These are phyloP conservation scores for Phytopythium ostracodes DNA, from an alignment of 352 stramenopile genomes.

Conservation along the genomic window DNA sequence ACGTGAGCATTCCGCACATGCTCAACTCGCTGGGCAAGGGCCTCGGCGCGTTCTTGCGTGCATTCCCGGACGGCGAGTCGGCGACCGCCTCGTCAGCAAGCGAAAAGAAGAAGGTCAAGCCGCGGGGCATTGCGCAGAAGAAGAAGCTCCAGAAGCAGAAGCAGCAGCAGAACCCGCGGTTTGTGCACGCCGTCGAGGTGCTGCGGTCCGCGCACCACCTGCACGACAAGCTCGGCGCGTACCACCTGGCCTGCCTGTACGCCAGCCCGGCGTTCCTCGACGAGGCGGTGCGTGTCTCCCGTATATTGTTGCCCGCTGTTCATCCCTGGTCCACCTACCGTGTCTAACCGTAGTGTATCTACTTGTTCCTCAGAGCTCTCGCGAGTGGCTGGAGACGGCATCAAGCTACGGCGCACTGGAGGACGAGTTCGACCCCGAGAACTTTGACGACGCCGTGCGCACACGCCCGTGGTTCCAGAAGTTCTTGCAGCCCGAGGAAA, in stretches of 20 bases:
- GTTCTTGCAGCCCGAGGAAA: constrained; percentile 38
- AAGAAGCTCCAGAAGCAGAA: constrained; percentile 8
- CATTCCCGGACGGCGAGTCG: constrained; percentile 14
- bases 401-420: constrained; percentile 77
- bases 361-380: constrained; percentile 37
- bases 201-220: constrained; percentile 72
- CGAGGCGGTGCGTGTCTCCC: constrained; percentile 30
- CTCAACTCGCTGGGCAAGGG: constrained; percentile 63
- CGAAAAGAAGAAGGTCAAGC: constrained; percentile 6
- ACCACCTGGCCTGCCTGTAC: constrained; percentile 68
- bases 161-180: constrained; percentile 17
- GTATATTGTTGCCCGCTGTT: not conserved
- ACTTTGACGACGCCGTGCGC: constrained; percentile 52
- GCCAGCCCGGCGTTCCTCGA: constrained; percentile 48
- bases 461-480: constrained; percentile 53
- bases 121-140: constrained; percentile 2
- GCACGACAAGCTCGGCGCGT: constrained; percentile 79
- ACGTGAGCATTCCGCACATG: constrained; percentile 59
- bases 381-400: constrained; percentile 71
- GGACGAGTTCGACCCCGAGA: constrained; percentile 58
- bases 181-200: constrained; percentile 53
- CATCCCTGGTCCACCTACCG: not conserved
- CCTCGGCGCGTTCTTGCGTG: constrained; percentile 36
- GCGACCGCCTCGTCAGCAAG: not conserved
- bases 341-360: not conserved